Evolutionary conservation across 208 protist genomes (phyloP), one percentile per base, ranked within the genome.

Genomic region (Crithidia expoeki): DNA sequence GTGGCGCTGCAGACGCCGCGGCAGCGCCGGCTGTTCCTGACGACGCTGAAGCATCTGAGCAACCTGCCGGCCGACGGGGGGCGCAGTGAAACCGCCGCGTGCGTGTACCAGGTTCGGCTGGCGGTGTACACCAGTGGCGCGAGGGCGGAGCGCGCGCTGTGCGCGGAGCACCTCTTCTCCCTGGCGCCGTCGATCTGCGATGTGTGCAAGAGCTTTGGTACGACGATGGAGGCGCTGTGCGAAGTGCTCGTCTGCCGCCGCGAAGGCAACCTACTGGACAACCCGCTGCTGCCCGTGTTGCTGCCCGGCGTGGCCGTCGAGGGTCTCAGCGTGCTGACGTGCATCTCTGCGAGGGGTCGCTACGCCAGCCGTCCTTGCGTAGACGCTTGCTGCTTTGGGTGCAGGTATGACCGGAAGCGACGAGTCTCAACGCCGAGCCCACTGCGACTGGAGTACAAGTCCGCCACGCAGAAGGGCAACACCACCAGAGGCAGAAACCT

Each of bases 241-340:
- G 66, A 72, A 42, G 49, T 38, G 66, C 42, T 61, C 19, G 44
- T 72, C 44, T 44, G 55, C 55, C 42, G 53, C 55, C 27, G 66
- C 33, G 53, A 55, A 32, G 66, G 55, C 30, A 63, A 72, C 56
- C 32, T 63, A n/a, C n/a, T n/a, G n/a, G n/a, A n/a, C n/a, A n/a
- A n/a, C n/a, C n/a, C n/a, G n/a, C n/a, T n/a, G n/a, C n/a, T n/a
- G n/a, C n/a, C n/a, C n/a, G n/a, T n/a, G n/a, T n/a, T n/a, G n/a
- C n/a, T n/a, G n/a, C n/a, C n/a, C n/a, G n/a, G n/a, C n/a, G n/a
- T n/a, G n/a, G n/a, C n/a, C n/a, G n/a, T n/a, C n/a, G n/a, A n/a
- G 10, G 44, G 62, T 34, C 32, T 68, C 46, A 58, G 19, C 1
- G 53, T 58, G 5, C 12, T 68, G 33, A 68, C 62, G 23, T 68